Evolutionary conservation across 441 rosid genomes (phyloP), one percentile per base, ranked within the genome.

Genomic region (Brassica hybrid): DNA sequence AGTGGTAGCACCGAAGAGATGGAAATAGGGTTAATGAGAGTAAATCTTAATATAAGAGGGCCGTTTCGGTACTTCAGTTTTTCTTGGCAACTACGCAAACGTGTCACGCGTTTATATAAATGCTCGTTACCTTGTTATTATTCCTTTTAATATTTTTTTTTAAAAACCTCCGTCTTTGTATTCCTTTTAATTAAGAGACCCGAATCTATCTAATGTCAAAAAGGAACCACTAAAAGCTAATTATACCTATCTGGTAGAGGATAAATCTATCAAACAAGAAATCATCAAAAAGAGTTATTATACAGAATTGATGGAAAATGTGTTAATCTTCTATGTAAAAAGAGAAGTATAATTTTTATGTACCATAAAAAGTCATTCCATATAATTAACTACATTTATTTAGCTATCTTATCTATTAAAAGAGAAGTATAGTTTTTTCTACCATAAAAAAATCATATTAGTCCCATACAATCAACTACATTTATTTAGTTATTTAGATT

Each of bases 21-120:
- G 66, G 58, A 67, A 16, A 56, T 52, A 52, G 58, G 72, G 72
- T 41, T 71, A 48, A 59, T 48, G 16, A n/a, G 11, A n/a, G 2
- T 36, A 6, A 5, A 30, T 17, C 19, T 17, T 21, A 30, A 11
- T 69, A 30, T 38, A 32, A 19, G n/a, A 57, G 61, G 60, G 64
- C 64, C 34, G 11, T 67, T 67, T 18, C 11, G 61, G 43, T 17
- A 41, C 5, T 34, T 71, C 12, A 27, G 8, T 0, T 54, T 72
- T 69, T 67, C 71, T 73, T 69, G 45, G 2, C 36, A 32, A 57
- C 12, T 45, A 77, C 41, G 76, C 69, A 57, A 77, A 30, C 80
- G 67, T 77, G 77, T 59, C 81, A 78, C 73, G 77, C 76, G 67
- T 1, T 8, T 13, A 64, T 45, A 9, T 71, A 2, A 65, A 77